Percentiles rank a stretch among this genome's conserved stretches.
Evolutionary conservation across 768 basidiomycete species (phyloP).

Genomic region (Kwoniella heveanensis): DNA sequence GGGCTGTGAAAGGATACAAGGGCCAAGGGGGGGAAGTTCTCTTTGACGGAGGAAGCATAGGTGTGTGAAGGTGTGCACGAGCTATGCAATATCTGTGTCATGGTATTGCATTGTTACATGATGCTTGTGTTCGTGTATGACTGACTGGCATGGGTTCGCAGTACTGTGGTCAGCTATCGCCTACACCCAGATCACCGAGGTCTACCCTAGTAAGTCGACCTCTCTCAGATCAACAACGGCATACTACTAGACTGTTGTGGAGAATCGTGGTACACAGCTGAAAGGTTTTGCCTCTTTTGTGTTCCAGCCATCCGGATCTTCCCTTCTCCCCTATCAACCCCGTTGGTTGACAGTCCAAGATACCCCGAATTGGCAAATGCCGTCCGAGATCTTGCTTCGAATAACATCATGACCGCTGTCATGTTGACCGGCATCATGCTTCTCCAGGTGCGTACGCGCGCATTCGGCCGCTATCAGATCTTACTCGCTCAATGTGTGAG

Average conservation of each 20-base stretch:
- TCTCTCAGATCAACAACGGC: not conserved
- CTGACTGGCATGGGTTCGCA: too few species aligned
- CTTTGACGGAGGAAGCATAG: constrained; percentile 54
- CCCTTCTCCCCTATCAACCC: constrained; percentile 35
- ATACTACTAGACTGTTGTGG: too few species aligned
- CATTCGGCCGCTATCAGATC: not conserved
- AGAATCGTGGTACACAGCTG: not conserved
- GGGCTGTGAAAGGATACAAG: constrained; percentile 42
- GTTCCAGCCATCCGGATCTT: constrained; percentile 44
- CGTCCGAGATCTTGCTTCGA: constrained; percentile 52
- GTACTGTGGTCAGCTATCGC: constrained; percentile 43
- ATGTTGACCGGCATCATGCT: constrained; percentile 56
- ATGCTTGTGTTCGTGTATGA: too few species aligned
- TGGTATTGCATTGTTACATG: too few species aligned
- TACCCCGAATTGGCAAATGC: constrained; percentile 41
- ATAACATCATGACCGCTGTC: constrained; percentile 55
- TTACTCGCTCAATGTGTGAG: not conserved
- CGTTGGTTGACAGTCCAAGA: constrained; percentile 21
- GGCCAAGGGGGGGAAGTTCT: constrained; percentile 52
- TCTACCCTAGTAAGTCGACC: constrained; percentile 39
- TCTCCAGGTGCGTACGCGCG: constrained; percentile 48
- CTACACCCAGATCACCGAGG: constrained; percentile 44
- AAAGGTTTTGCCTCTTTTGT: too few species aligned
- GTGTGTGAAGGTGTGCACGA: constrained; percentile 41
- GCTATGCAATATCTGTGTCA: too few species aligned